These are phyloP conservation scores for Leavenworthia alabamica DNA, from an alignment of 345 rosid genomes.

Conservation along the genomic window DNA sequence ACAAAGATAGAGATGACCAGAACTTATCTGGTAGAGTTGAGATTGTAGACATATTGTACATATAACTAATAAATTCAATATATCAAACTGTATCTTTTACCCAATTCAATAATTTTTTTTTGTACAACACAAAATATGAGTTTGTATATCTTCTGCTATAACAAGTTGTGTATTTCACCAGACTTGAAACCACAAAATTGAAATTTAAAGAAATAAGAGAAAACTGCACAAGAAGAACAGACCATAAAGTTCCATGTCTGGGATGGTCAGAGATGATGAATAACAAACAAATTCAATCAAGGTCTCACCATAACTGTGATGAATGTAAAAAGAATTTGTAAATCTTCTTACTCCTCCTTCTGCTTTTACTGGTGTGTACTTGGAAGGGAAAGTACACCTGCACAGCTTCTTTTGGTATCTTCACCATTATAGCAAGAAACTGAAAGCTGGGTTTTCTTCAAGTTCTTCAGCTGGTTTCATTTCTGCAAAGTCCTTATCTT, in stretches of 20 bases:
- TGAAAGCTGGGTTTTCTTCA: slow-evolving; percentile 71
- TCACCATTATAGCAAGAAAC: slow-evolving; percentile 50
- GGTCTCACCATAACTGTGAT: neutral
- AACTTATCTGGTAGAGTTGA: neutral
- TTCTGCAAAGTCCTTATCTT: slow-evolving; percentile 79
- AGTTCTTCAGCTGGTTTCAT: slow-evolving; percentile 85
- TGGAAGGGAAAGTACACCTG: slow-evolving; percentile 1
- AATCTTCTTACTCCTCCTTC: slow-evolving; percentile 4
- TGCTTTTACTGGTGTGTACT: neutral
- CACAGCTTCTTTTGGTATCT: slow-evolving; percentile 15
- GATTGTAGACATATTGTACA: neutral
- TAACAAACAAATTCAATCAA: slow-evolving; percentile 13
- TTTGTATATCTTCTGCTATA: neutral
- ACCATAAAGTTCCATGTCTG: neutral
- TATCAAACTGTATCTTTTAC: slow-evolving; percentile 6
- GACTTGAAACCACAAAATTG: neutral
- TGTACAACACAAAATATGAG: slow-evolving; percentile 16
- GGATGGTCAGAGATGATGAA: slow-evolving; percentile 1
- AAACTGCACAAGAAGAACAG: slow-evolving; percentile 19
- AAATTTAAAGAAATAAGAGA: neutral
- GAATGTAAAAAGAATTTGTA: neutral
- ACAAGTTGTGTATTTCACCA: slow-evolving; percentile 12
- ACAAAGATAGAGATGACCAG: neutral
- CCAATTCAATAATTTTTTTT: neutral
- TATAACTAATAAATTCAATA: neutral